phyloP scores from a whole-genome alignment of 225 moss, liverwort and hornwort genomes.

The Takakia lepidozioides region DNA sequence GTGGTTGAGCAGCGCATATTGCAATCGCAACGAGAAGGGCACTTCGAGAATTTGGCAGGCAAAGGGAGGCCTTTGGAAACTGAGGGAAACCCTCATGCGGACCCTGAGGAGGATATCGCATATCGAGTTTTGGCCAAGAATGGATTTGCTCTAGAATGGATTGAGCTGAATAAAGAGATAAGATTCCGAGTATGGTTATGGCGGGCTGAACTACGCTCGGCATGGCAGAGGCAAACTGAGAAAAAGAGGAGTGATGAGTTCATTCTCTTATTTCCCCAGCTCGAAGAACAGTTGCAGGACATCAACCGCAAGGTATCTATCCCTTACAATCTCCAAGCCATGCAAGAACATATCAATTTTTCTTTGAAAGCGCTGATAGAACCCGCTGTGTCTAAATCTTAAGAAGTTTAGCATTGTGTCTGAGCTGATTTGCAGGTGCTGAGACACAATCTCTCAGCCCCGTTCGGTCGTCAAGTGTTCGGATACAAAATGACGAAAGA shows the following conservation, averaged over 20 bases:
- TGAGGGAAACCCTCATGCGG: conserved; percentile 30
- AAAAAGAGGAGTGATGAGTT: conserved; percentile 8
- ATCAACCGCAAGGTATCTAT: conserved; percentile 40
- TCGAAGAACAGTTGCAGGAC: conserved; percentile 28
- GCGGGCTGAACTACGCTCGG: conserved; percentile 25
- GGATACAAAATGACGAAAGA: conserved; percentile 40
- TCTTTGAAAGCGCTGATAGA: no score
- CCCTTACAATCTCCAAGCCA: neutral
- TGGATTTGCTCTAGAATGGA: conserved; percentile 47
- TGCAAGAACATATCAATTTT: no score
- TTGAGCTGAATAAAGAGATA: conserved; percentile 58
- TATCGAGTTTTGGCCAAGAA: conserved; percentile 49
- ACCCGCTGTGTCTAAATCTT: no score
- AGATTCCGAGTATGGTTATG: conserved; percentile 21
- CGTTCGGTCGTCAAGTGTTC: conserved; percentile 36
- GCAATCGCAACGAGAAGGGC: conserved; percentile 34
- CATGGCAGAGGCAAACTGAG: conserved; percentile 13
- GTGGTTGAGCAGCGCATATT: conserved; percentile 44
- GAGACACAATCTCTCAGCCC: conserved; percentile 35
- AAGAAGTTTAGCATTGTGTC: no score
- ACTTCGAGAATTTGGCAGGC: conserved; percentile 41
- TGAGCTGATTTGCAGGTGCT: conserved; percentile 40
- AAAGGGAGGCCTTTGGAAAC: conserved; percentile 40
- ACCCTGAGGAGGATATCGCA: conserved; percentile 40
- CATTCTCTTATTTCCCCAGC: conserved; percentile 11